Base-by-base conservation (phyloP, 176 grass and related monocot genomes). In the Coix lacrymajobi region DNA sequence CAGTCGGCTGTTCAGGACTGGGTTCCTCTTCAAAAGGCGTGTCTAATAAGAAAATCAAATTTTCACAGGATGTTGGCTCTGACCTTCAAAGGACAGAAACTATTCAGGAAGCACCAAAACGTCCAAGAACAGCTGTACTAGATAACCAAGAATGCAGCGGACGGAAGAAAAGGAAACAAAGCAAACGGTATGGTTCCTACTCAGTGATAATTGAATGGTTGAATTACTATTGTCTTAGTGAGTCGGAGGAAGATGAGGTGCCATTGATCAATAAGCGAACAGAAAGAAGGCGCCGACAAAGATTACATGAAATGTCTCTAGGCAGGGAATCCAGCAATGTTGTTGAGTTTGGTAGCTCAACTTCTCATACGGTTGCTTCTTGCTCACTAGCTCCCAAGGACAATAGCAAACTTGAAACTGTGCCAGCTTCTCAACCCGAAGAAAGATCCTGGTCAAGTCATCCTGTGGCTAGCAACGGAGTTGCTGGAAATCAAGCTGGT, bases 241-340 rank as follows among this genome's bases (percentile, higher is more conserved):
- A 88, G 12, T 77, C 66, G 20, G 81, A 90, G 28, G 91, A 90
- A 83, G 81, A 93, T 13, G 85, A 79, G 17, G 68, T 87, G 15
- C 91, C 88, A 71, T 84, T 93, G 75, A 79, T 90, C 37, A 93
- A 93, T 79, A 93, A 93, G 78, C 81, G 85, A 71, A 79, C 91
- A 7, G 88, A 90, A 84, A 88, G 85, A 60, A 93, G 88, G 29
- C 79, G 83, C 48, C 79, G 69, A 1, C 73, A 90, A 48, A 93
- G 79, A 63, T 34, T 80, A n/a, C 73, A 83, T 54, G 43, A 32
- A 75, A 65, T 51, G 63, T 86, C 71, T 69, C 84, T 78, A 39
- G 63, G 22, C 36, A 51, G 14, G 19, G 70, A 36, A 80, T 39
- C 65, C 48, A 78, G 19, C 6, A 60, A 26, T 26, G 24, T 16